Evolutionary conservation across 352 stramenopile species (phyloP), one percentile per base, ranked within the genome.

Genomic region (Aphanomyces invadans): DNA sequence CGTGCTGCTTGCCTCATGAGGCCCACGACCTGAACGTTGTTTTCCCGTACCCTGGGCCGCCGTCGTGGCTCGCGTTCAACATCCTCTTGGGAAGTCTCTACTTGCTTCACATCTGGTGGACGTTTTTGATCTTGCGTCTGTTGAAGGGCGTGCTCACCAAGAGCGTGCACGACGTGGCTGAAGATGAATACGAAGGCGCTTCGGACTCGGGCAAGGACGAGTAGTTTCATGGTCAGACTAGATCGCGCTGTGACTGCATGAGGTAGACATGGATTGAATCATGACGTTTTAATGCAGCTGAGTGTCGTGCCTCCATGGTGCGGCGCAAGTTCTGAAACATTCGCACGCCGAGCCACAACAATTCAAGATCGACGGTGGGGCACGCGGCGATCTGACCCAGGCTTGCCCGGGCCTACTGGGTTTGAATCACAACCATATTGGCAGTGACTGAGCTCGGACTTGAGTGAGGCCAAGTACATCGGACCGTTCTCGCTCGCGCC

Each of bases 31-130:
- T 84, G 32, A 83, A 72, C 48, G 80, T 82, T 26, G 61, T 91
- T 23, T 88, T 88, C 53, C 83, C 81, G 39, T 70, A 75, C 28
- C 80, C 81, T 26, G 79, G 81, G n/a, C 80, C 86, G 32, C 80
- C 81, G 48, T 90, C 82, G 42, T 95, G 83, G 83, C 73, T 92
- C 55, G 71, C 90, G 26, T 90, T 91, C 76, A 93, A 92, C 69
- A 62, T 86, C 54, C 71, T 95, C 48, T 79, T 95, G 28, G 66
- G 74, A 23, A 79, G 77, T 42, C 72, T 95, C 32, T 92, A 88
- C 69, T 76, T 75, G 23, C 66, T 95, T 54, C 86, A 95, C 73
- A 82, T 95, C 62, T 95, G 83, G 83, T 95, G 86, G 86, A 80
- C 77, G 17, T 77, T 81, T 38, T 71, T 95, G 53, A 71, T 95